Evolutionary conservation across 2,329 filamentous ascomycete species (phyloP).

Genomic region (Fusarium verticillioides): DNA sequence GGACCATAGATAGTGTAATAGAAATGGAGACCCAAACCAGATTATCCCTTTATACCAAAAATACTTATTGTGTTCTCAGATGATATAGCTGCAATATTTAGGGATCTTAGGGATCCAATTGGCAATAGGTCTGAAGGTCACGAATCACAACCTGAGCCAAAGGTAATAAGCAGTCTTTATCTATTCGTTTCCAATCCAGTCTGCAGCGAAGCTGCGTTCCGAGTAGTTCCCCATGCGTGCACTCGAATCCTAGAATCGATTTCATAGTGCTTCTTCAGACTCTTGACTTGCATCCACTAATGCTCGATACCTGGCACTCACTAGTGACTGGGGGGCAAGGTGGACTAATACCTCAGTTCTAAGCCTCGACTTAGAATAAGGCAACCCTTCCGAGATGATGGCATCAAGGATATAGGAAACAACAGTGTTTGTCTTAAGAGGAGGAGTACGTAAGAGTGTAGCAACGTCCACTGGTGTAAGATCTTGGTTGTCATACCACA

Average conservation of each 20-base stretch:
- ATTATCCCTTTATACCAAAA: conserved; percentile 27
- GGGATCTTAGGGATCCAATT: background rate
- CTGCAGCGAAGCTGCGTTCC: background rate
- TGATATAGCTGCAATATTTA: background rate
- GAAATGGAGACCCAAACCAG: conserved; percentile 20
- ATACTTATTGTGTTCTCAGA: background rate
- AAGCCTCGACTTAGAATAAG: conserved; percentile 60
- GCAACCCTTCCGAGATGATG: conserved; percentile 62
- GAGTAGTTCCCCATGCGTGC: background rate
- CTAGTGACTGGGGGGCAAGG: conserved; percentile 42
- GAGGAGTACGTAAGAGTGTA: conserved; percentile 67
- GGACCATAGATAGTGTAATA: conserved; percentile 50
- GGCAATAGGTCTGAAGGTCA: background rate
- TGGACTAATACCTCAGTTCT: conserved; percentile 55
- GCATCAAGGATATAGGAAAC: conserved; percentile 68
- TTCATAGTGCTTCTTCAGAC: background rate
- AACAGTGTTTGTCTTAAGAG: conserved; percentile 67
- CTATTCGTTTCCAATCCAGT: conserved; percentile 3
- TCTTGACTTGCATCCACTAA: conserved; percentile 38
- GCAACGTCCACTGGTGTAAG: conserved; percentile 63
- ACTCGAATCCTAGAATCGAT: background rate
- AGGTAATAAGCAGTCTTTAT: background rate
- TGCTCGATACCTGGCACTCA: conserved; percentile 40
- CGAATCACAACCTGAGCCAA: background rate
- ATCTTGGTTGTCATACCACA: conserved; percentile 68